Evolutionary conservation across 768 basidiomycete species (phyloP).

Genomic region (Tricholoma flavovirens): DNA sequence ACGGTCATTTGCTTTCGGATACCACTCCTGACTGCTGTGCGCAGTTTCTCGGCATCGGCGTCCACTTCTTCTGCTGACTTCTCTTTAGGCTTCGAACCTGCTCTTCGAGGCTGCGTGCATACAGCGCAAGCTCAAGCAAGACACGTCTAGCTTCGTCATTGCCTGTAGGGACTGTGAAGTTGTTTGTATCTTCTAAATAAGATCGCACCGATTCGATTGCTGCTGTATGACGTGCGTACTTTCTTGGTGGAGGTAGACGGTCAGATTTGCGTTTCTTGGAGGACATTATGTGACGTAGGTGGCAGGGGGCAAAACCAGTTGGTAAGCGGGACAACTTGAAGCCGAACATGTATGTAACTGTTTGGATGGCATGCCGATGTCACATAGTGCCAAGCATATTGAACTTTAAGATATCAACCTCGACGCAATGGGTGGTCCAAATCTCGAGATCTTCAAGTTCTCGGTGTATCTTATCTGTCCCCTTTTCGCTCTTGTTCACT

Average conservation of each 20-base stretch:
- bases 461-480: slow-evolving; percentile 83
- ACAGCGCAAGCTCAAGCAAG: slow-evolving; percentile 23
- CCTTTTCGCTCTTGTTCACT: slow-evolving; percentile 73
- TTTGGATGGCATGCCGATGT: not conserved
- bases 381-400: not conserved
- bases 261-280: slow-evolving; percentile 34
- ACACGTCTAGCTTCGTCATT: slow-evolving; percentile 17
- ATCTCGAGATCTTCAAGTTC: slow-evolving; percentile 90
- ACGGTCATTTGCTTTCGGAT: slow-evolving; percentile 49
- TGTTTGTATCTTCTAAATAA: slow-evolving; percentile 32
- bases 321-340: too few relatives aligned
- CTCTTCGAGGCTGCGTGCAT: slow-evolving; percentile 24
- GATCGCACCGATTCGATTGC: slow-evolving; percentile 21
- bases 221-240: slow-evolving; percentile 22
- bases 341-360: not conserved
- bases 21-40: slow-evolving; percentile 39
- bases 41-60: slow-evolving; percentile 39
- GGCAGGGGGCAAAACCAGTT: too few relatives aligned
- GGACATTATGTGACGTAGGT: too few relatives aligned
- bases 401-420: too few relatives aligned
- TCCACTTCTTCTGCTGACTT: slow-evolving; percentile 31
- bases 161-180: slow-evolving; percentile 30
- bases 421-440: slow-evolving; percentile 41
- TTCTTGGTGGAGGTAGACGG: slow-evolving; percentile 21
- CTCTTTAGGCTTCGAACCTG: slow-evolving; percentile 23